Percentiles rank a stretch among this genome's conserved stretches.
These are phyloP conservation scores for Hemileccinum rubropunctum DNA, from an alignment of 768 basidiomycete genomes.

Conservation along the genomic window DNA sequence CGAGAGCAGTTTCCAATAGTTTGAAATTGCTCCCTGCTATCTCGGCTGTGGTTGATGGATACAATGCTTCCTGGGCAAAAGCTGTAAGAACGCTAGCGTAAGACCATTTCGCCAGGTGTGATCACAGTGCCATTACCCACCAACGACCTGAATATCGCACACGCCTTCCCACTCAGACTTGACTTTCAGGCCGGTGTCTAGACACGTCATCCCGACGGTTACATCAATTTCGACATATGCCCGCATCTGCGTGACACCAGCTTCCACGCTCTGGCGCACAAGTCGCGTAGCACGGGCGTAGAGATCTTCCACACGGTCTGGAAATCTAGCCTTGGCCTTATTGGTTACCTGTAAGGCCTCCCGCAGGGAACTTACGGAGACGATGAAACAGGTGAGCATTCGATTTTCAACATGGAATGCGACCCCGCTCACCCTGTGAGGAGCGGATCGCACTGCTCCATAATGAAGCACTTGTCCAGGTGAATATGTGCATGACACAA, in stretches of 20 bases:
- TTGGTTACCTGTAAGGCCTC: constrained; percentile 56
- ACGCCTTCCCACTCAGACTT: constrained; percentile 41
- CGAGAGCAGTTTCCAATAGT: constrained; percentile 44
- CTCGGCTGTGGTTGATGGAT: constrained; percentile 32
- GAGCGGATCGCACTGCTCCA: constrained; percentile 52
- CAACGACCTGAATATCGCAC: constrained; percentile 59
- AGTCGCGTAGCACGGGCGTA: constrained; percentile 51
- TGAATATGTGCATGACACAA: constrained; percentile 65
- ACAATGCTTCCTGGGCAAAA: constrained; percentile 63
- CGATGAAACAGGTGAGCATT: constrained; percentile 1
- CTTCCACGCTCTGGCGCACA: constrained; percentile 54
- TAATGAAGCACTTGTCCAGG: constrained; percentile 67
- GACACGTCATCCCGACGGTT: constrained; percentile 50
- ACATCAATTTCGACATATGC: constrained; percentile 68
- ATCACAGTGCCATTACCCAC: constrained; percentile 28
- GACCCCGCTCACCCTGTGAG: constrained; percentile 45
- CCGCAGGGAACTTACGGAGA: constrained; percentile 42
- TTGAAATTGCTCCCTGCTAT: constrained; percentile 44
- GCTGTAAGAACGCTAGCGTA: constrained; percentile 31
- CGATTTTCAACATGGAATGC: background rate
- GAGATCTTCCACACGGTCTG: constrained; percentile 42
- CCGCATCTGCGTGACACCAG: constrained; percentile 63
- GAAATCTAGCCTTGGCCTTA: constrained; percentile 49
- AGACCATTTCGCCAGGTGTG: background rate
- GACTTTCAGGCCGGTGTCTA: constrained; percentile 50